Base-by-base conservation (phyloP, 345 rosid genomes). In the Capsella bursapastoris region DNA sequence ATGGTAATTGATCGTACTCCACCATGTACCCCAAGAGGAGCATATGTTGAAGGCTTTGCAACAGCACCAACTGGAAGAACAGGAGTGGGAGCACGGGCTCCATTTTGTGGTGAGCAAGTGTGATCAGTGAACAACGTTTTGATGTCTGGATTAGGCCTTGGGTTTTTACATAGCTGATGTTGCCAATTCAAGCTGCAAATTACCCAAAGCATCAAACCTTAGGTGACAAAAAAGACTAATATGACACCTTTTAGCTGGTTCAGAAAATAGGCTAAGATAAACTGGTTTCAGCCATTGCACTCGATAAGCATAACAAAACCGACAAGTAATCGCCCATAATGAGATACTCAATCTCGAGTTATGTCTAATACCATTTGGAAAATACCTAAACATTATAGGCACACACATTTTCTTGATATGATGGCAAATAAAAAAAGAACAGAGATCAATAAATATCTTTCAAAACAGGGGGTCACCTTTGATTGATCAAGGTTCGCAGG, bases 81-180 rank as follows among this genome's bases (percentile, higher is more conserved):
- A 31, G 93, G 87, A 43, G 91, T 81, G 16, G 84, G 85, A 67
- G 89, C 83, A 52, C 87, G 90, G 63, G 93, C 85, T 25, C 96
- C 96, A 78, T 90, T 90, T 25, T 86, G 63, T n/a, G 87, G 86
- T 65, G 70, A 64, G 62, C 97, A 91, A 29, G 88, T 40, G 52
- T 91, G 97, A 66, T 91, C 95, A 22, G 77, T 86, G 79, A 91
- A 89, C 75, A 91, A 69, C 32, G 97, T 91, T 78, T 87, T 89
- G 58, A 91, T 91, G 71, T 91, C 95, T 45, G 97, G 97, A 68
- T 91, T 91, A 44, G 90, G 67, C 87, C 91, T 86, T 8, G 91
- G 95, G 71, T 89, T 89, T 86, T 89, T 87, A 79, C 97, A 91
- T 32, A 91, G 80, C 75, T 89, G 95, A 77, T 91, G 97, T 82